These are phyloP conservation scores for Citrullus colocynthis DNA, from an alignment of 306 rosid genomes.

Conservation along the genomic window DNA sequence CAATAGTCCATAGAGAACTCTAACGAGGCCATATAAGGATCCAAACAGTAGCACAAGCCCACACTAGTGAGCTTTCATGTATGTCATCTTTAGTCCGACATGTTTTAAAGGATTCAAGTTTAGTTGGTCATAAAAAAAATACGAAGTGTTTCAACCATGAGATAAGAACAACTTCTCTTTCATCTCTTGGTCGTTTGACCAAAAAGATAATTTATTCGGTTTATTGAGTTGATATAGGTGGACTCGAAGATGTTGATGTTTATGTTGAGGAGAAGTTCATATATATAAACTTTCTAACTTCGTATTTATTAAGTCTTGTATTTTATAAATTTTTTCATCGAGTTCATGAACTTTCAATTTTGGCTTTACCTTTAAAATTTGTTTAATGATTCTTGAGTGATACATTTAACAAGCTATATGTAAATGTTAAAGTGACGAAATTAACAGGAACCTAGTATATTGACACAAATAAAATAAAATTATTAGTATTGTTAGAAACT, in stretches of 20 bases:
- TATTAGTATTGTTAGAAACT: too few relatives aligned
- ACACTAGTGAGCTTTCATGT: not conserved
- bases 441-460: too few relatives aligned
- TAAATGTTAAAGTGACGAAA: not conserved
- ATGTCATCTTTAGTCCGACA: not conserved
- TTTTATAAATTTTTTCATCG: too few relatives aligned
- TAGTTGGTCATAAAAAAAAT: not conserved
- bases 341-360: too few relatives aligned
- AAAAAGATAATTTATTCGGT: not conserved
- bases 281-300: too few relatives aligned
- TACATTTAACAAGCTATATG: not conserved
- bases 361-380: not conserved
- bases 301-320: too few relatives aligned
- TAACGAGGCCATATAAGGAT: not conserved
- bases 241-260: not conserved
- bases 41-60: not conserved
- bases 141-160: not conserved
- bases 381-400: not conserved
- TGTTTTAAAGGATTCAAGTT: not conserved
- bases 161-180: not conserved
- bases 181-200: not conserved
- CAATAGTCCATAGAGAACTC: not conserved
- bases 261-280: not conserved
- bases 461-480: not conserved
- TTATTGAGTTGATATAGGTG: not conserved